Percentiles rank a stretch among this genome's conserved stretches.
These are phyloP conservation scores for Botrytis hyacinthi DNA, from an alignment of 2,329 filamentous ascomycete species.

Conservation along the genomic window DNA sequence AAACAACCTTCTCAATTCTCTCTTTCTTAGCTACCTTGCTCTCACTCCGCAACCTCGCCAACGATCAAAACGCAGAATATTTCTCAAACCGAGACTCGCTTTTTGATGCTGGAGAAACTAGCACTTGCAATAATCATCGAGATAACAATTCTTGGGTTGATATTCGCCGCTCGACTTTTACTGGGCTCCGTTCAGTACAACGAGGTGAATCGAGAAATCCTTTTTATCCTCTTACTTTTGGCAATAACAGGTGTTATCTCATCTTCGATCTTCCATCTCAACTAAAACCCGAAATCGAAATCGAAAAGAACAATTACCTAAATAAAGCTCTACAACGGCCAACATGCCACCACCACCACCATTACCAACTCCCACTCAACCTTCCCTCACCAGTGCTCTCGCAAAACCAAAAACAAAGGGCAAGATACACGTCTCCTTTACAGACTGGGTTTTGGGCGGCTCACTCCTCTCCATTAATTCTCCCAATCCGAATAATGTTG, in stretches of 20 bases:
- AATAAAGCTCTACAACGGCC: background rate
- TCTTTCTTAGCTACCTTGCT: background rate
- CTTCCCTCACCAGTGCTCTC: background rate
- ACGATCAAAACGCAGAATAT: background rate
- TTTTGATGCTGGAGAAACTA: background rate
- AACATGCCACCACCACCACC: background rate
- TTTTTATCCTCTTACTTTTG: background rate
- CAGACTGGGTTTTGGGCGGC: conserved; percentile 36
- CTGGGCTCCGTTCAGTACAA: background rate
- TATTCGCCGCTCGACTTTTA: background rate
- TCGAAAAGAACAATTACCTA: background rate
- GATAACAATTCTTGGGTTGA: background rate
- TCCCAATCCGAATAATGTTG: background rate
- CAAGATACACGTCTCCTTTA: conserved; percentile 33
- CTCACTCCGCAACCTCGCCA: background rate
- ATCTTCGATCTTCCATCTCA: background rate
- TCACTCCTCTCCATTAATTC: conserved; percentile 26
- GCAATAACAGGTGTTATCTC: background rate
- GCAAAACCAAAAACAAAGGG: conserved; percentile 20
- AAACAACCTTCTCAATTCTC: background rate
- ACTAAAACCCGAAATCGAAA: background rate
- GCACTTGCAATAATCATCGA: conserved; percentile 3
- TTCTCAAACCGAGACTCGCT: too few relatives aligned
- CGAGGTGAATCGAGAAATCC: background rate
- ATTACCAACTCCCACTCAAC: conserved; percentile 10